Percentiles rank a stretch among this genome's conserved stretches.
Conservation (phyloP, 2,329 filamentous ascomycete species). For the Aspergillus sp. region DNA sequence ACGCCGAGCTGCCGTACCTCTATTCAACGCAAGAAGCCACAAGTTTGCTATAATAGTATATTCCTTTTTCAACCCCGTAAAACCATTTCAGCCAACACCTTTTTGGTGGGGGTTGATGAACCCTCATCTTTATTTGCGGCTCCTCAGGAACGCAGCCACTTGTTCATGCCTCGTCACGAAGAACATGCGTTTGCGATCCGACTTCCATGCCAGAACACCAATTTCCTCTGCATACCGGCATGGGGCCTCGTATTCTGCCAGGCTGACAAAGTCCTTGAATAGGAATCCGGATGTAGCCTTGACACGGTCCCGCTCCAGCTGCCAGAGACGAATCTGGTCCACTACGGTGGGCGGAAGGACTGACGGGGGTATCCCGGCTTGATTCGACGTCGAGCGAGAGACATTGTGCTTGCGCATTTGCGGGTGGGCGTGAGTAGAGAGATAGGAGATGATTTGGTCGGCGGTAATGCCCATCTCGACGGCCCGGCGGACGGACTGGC, state of each 20-base stretch:
- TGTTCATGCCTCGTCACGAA: conserved; percentile 92
- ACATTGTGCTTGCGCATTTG: conserved; percentile 73
- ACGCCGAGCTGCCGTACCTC: not conserved
- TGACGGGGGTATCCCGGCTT: conserved; percentile 51
- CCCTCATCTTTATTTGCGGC: conserved; percentile 47
- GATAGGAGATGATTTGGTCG: conserved; percentile 92
- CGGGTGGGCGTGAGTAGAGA: conserved; percentile 89
- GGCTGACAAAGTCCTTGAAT: conserved; percentile 82
- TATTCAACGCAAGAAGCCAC: not conserved
- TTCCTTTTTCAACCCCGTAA: no score
- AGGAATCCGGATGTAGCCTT: conserved; percentile 79
- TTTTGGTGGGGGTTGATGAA: not conserved
- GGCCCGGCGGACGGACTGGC: conserved; percentile 82
- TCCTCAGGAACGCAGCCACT: conserved; percentile 76
- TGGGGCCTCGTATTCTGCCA: conserved; percentile 60
- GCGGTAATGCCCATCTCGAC: conserved; percentile 90
- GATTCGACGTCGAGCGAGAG: conserved; percentile 42
- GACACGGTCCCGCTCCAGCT: conserved; percentile 95
- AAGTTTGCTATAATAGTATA: not conserved
- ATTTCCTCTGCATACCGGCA: conserved; percentile 77
- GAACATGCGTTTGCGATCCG: conserved; percentile 76
- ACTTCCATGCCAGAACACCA: conserved; percentile 86
- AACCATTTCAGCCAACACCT: not conserved
- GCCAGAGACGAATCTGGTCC: conserved; percentile 96
- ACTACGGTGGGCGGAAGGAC: conserved; percentile 92